A percentile compares a stretch with the other conserved stretches of the same genome.
phyloP scores from a whole-genome alignment of 495 filamentous ascomycete species.

The Xylaria longipes region DNA sequence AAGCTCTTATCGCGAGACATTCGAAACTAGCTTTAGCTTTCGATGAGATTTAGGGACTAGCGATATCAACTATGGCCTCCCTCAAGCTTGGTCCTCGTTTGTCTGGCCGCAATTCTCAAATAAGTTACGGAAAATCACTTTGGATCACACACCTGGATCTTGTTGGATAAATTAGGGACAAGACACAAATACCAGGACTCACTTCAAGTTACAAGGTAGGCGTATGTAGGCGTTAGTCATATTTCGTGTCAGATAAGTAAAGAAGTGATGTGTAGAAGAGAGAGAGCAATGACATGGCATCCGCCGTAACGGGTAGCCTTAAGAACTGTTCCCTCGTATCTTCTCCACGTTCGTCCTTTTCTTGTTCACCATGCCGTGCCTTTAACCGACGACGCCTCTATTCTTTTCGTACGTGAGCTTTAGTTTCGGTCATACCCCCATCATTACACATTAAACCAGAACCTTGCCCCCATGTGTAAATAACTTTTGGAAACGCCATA shows the following conservation, averaged over 20 bases:
- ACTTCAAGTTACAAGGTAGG: background rate
- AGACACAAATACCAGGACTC: background rate
- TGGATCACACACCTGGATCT: background rate
- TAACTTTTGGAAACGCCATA: constrained; percentile 8
- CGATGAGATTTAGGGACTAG: background rate
- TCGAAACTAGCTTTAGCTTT: background rate
- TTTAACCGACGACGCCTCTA: background rate
- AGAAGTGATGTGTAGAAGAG: background rate
- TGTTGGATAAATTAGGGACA: background rate
- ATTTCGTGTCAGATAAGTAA: background rate
- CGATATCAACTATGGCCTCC: no score
- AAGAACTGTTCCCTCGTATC: background rate
- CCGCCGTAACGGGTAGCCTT: background rate
- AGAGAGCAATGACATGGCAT: background rate
- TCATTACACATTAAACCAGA: constrained; percentile 9
- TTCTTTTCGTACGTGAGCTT: background rate
- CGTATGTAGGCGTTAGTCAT: background rate
- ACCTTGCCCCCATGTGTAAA: constrained; percentile 4
- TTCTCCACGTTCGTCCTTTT: background rate
- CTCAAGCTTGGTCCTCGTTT: background rate
- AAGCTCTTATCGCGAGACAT: no score
- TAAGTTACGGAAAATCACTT: background rate
- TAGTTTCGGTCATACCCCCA: background rate
- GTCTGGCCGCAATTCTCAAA: background rate
- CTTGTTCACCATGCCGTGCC: background rate